These are phyloP conservation scores for Priceomyces castillae DNA, from an alignment of 805 yeast species.

Conservation along the genomic window DNA sequence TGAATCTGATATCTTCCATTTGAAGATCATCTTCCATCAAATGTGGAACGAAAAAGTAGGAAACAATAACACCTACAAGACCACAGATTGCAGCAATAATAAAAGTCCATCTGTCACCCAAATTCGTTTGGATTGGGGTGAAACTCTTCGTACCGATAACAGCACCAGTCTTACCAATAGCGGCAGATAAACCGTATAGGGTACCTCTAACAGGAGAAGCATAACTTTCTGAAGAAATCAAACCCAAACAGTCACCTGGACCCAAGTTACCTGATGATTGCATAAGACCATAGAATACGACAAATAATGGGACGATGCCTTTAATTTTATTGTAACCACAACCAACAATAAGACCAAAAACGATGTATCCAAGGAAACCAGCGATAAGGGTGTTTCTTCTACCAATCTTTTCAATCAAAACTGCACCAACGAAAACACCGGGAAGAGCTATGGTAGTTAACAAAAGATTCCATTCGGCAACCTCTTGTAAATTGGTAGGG, in stretches of 20 bases:
- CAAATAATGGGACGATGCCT: conserved; percentile 60
- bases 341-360: conserved; percentile 71
- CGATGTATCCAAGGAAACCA: conserved; percentile 69
- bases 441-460: conserved; percentile 67
- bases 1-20: conserved; percentile 61
- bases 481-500: conserved; percentile 44
- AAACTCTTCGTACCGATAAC: conserved; percentile 75
- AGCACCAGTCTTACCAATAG: conserved; percentile 83
- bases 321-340: conserved; percentile 55
- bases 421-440: conserved; percentile 71
- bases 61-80: conserved; percentile 56
- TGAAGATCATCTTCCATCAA: conserved; percentile 65
- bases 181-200: conserved; percentile 72
- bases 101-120: conserved; percentile 74
- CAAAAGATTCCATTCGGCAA: conserved; percentile 73
- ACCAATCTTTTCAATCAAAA: conserved; percentile 60
- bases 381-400: conserved; percentile 68
- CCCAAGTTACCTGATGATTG: conserved; percentile 71
- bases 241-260: conserved; percentile 75
- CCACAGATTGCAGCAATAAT: conserved; percentile 78
- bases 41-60: conserved; percentile 65
- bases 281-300: conserved; percentile 72
- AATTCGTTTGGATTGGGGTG: conserved; percentile 59
- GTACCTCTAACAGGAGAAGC: conserved; percentile 81
- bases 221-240: conserved; percentile 59